phyloP scores from a whole-genome alignment of 441 rosid species.

The Bocquillonia castaneifolia region DNA sequence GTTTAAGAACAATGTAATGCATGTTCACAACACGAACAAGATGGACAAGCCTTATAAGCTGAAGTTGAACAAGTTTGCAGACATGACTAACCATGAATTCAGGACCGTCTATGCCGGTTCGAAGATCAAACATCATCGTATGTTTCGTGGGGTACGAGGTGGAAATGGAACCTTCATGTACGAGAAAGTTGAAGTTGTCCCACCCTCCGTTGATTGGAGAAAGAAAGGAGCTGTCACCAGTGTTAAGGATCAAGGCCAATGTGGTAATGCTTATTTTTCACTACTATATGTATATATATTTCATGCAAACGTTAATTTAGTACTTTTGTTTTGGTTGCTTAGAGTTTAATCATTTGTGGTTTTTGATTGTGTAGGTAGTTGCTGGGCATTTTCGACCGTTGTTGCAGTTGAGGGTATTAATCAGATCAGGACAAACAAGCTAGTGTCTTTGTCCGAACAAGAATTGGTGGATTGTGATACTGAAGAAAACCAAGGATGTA shows the following conservation, averaged over 20 bases:
- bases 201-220: conserved; percentile 67
- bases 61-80: conserved; percentile 82
- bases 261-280: conserved; percentile 44
- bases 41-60: conserved; percentile 68
- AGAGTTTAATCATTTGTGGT: neutral
- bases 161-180: conserved; percentile 55
- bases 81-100: conserved; percentile 77
- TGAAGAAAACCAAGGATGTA: conserved; percentile 62
- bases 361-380: conserved; percentile 51
- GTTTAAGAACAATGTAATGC: conserved; percentile 71
- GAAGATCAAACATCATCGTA: conserved; percentile 61
- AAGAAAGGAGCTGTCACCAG: conserved; percentile 60
- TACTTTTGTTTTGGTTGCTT: conserved; percentile 1
- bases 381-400: conserved; percentile 89
- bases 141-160: conserved; percentile 40
- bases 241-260: conserved; percentile 78
- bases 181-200: conserved; percentile 36
- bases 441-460: conserved; percentile 70
- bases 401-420: conserved; percentile 87
- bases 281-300: neutral
- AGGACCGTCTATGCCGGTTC: conserved; percentile 51
- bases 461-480: conserved; percentile 78
- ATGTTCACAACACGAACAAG: conserved; percentile 65
- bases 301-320: neutral
- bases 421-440: conserved; percentile 52